These are phyloP conservation scores for Solanum virginianum DNA, from an alignment of 257 asterid species.

Conservation along the genomic window DNA sequence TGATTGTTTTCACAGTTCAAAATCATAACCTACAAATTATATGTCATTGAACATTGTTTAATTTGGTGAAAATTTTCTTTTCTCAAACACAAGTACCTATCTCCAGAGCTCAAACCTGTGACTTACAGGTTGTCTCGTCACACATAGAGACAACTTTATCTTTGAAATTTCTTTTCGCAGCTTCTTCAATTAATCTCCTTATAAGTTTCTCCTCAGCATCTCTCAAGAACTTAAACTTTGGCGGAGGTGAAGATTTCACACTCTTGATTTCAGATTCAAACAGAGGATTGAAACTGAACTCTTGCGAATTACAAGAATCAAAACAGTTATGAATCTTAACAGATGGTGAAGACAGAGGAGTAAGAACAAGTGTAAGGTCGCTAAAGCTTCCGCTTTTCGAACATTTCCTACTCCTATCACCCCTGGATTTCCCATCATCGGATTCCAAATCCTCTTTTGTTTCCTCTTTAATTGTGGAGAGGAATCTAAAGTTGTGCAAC, in stretches of 20 bases:
- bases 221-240: slow-evolving; percentile 28
- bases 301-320: background rate
- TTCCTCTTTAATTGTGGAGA: slow-evolving; percentile 66
- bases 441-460: slow-evolving; percentile 68
- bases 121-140: too few relatives aligned
- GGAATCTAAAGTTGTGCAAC: slow-evolving; percentile 33
- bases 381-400: slow-evolving; percentile 7
- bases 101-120: background rate
- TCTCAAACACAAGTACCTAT: background rate
- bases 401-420: slow-evolving; percentile 22
- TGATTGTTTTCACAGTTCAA: too few relatives aligned
- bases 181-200: background rate
- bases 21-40: too few relatives aligned
- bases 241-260: slow-evolving; percentile 24
- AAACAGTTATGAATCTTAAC: slow-evolving; percentile 34
- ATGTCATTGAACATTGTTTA: background rate
- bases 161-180: background rate
- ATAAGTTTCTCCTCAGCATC: slow-evolving; percentile 26
- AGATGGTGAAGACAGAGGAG: slow-evolving; percentile 55
- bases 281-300: background rate
- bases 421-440: slow-evolving; percentile 31
- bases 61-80: background rate
- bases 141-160: background rate
- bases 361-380: slow-evolving; percentile 33
- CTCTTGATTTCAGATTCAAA: slow-evolving; percentile 31